phyloP scores from a whole-genome alignment of 306 rosid genomes.

The Acacia crassicarpa region DNA sequence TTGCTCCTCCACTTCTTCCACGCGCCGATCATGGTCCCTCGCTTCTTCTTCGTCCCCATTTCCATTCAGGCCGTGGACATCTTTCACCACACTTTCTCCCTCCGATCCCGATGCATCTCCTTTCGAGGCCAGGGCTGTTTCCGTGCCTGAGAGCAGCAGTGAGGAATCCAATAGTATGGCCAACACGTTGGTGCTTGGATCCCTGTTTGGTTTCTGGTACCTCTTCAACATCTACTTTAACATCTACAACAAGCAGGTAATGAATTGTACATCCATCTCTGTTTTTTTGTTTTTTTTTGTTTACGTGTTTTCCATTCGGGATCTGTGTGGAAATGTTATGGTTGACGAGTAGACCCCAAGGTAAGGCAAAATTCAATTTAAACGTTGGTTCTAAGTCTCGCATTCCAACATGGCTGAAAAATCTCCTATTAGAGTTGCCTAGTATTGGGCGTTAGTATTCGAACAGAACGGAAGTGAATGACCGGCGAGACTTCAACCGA shows the following conservation, averaged over 20 bases:
- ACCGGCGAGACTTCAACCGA: not conserved
- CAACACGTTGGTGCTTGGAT: conserved; percentile 67
- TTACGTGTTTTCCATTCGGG: not conserved
- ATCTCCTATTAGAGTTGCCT: not conserved
- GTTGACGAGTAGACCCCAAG: too few relatives aligned
- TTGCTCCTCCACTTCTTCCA: not conserved
- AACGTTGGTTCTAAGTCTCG: not conserved
- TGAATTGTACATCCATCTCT: not conserved
- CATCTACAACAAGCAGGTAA: conserved; percentile 91
- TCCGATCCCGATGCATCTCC: conserved; percentile 26
- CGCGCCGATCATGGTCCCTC: conserved; percentile 58
- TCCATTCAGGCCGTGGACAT: conserved; percentile 52
- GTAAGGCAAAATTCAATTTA: not conserved
- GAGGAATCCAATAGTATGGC: conserved; percentile 17
- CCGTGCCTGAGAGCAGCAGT: conserved; percentile 50
- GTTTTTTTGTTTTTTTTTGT: not conserved
- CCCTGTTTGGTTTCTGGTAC: conserved; percentile 76
- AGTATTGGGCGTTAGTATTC: not conserved
- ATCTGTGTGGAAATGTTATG: not conserved
- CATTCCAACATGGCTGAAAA: not conserved
- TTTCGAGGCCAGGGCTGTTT: conserved; percentile 53
- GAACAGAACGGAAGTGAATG: not conserved
- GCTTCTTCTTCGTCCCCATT: conserved; percentile 40
- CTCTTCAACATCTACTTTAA: conserved; percentile 89
- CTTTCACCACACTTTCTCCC: conserved; percentile 6